phyloP scores from a whole-genome alignment of 352 stramenopile genomes.

The Pythium oligandrum region DNA sequence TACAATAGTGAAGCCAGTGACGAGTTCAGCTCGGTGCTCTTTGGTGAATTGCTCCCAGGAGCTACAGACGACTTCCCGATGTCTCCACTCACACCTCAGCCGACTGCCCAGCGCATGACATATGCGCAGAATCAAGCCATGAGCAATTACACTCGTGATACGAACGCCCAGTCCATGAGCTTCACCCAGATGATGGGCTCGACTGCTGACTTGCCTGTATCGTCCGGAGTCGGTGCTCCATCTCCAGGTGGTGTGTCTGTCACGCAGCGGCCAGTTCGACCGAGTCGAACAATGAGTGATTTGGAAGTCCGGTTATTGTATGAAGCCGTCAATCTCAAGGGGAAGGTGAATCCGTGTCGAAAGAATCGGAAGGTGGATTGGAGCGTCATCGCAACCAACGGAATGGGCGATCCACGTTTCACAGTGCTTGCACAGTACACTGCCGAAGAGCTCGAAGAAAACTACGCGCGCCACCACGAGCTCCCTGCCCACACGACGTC shows the following conservation, averaged over 20 bases:
- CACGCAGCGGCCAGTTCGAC: conserved; percentile 5
- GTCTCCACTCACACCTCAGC: background rate
- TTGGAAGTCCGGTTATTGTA: conserved; percentile 60
- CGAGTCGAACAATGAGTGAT: conserved; percentile 39
- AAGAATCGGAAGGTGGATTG: conserved; percentile 74
- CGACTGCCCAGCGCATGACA: no score
- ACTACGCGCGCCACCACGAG: conserved; percentile 65
- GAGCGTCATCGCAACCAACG: conserved; percentile 59
- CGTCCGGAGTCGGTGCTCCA: conserved; percentile 1
- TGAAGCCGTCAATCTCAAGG: conserved; percentile 60
- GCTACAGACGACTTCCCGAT: conserved; percentile 9
- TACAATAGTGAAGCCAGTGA: background rate
- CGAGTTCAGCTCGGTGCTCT: conserved; percentile 18
- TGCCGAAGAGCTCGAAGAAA: conserved; percentile 59
- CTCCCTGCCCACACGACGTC: conserved; percentile 33
- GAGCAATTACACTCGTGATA: no score
- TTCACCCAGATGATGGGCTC: conserved; percentile 21
- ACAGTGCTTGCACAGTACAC: conserved; percentile 52
- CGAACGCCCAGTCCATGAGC: background rate
- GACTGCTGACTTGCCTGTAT: background rate
- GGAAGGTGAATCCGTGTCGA: conserved; percentile 65
- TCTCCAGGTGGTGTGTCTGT: no score
- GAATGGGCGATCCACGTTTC: conserved; percentile 66
- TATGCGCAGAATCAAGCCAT: no score
- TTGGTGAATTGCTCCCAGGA: conserved; percentile 14